phyloP scores from a whole-genome alignment of 805 yeast species.

The Candida taoyuanica region DNA sequence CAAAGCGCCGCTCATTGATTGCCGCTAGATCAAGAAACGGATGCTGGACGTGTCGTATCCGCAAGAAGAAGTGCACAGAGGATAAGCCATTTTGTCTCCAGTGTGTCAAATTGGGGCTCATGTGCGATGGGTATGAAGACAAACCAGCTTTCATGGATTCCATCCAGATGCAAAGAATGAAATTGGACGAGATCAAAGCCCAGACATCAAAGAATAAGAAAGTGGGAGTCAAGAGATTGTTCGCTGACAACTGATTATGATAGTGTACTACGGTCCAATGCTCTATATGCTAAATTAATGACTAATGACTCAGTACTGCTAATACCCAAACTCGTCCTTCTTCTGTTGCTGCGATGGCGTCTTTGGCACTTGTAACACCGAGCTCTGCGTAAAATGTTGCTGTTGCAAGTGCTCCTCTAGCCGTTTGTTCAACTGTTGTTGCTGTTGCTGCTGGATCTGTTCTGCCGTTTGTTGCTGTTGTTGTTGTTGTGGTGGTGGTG shows the following conservation, averaged over 20 bases:
- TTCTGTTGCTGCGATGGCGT: constrained; percentile 9
- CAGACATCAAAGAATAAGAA: constrained; percentile 39
- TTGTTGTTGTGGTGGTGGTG: constrained; percentile 4
- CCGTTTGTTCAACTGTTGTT: neutral
- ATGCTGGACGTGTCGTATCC: constrained; percentile 74
- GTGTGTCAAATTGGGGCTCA: constrained; percentile 51
- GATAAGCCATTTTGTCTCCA: constrained; percentile 56
- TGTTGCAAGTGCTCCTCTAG: neutral
- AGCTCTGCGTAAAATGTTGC: neutral
- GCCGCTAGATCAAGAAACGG: constrained; percentile 50
- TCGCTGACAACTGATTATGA: too few species aligned
- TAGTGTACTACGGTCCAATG: too few species aligned
- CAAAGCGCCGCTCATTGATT: constrained; percentile 5
- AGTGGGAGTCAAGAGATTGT: constrained; percentile 31
- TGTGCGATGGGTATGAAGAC: constrained; percentile 51
- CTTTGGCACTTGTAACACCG: constrained; percentile 9
- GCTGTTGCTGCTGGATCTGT: constrained; percentile 2
- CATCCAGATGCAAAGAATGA: constrained; percentile 36
- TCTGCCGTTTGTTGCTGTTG: neutral
- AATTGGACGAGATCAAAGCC: constrained; percentile 46
- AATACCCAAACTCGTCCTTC: neutral
- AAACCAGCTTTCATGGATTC: constrained; percentile 54
- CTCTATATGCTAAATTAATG: neutral
- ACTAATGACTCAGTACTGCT: neutral
- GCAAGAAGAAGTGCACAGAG: constrained; percentile 72